A percentile compares a stretch with the other conserved stretches of the same genome.
These are phyloP conservation scores for Gonium pectorale DNA, from an alignment of 139 green algal species.

Conservation along the genomic window DNA sequence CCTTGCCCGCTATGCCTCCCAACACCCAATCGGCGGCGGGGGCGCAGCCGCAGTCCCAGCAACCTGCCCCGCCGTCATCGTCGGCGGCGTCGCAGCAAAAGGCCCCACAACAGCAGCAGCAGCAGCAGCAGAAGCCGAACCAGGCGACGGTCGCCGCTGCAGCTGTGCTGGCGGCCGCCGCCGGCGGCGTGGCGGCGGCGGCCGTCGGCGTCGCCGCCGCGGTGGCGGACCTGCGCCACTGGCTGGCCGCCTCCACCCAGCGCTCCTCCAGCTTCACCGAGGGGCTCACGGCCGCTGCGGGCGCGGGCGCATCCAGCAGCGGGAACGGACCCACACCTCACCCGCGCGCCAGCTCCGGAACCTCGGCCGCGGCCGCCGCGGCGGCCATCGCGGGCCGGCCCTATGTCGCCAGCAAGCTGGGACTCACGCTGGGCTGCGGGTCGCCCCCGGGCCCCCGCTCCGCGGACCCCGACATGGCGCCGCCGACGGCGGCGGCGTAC, in stretches of 20 bases:
- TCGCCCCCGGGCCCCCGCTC: background rate
- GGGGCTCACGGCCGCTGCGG: background rate
- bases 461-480: background rate
- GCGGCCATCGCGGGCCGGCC: constrained; percentile 14
- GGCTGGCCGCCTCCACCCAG: background rate
- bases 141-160: background rate
- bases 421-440: background rate
- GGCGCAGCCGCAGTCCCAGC: no score
- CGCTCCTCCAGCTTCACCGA: background rate
- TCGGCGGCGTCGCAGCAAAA: no score
- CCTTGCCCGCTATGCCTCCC: no score
- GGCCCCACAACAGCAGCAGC: background rate
- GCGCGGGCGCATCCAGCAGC: background rate
- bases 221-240: constrained; percentile 16
- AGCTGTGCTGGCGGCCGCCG: background rate
- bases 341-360: background rate
- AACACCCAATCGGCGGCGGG: no score
- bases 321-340: background rate
- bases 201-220: background rate
- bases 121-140: no score
- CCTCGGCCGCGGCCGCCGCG: background rate
- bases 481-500: background rate
- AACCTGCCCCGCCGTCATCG: no score
- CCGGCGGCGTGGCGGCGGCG: background rate
- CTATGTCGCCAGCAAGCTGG: constrained; percentile 28